Base-by-base conservation (phyloP, 441 rosid genomes). In the Metrosideros polymorpha region DNA sequence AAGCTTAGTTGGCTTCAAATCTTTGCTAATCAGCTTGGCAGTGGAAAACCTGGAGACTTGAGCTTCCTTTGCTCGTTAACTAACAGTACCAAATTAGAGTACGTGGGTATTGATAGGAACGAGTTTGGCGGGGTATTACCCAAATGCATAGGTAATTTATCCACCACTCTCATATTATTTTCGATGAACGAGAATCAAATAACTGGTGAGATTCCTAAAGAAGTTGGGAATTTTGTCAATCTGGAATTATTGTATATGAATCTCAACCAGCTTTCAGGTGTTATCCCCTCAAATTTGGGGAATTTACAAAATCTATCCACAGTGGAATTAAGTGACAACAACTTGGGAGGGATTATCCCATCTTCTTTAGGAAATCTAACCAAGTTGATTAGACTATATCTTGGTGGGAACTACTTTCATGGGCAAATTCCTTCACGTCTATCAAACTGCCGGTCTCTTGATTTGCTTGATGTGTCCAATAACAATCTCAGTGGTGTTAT, bases 71-170 rank as follows among this genome's bases (percentile, higher is more conserved):
- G 71, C 22, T 61, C 39, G 2, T 30, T 61, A 61, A 61, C 71
- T 0, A 30, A 61, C 0, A 30, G 0, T 22, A 61, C 3, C 71
- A 61, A 29, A 30, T 61, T 61, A 15, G 0, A 0, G 39, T 0
- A 15, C 1, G 1, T 30, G 12, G 1, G 0, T 3, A 14, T 14
- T 0, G 0, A 0, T 5, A 0, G 0, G 39, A 61, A 61, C 22
- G 6, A 29, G 39, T 30, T 61, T 61, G 71, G 71, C 0, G 24
- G 71, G 0, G 12, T 4, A 1, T 7, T 61, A 1, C 39, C 39
- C 15, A 61, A 0, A 61, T 61, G 71, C 12, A 0, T 61, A 61
- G 39, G 71, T 29, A 61, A 59, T 59, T 30, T 59, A 1, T 29
- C 71, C 71, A 15, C 0, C 19, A 7, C 10, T 61, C 6, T 61